Evolutionary conservation across 139 green algal species (phyloP).

Genomic region (Pseudopediastrum boryanum): DNA sequence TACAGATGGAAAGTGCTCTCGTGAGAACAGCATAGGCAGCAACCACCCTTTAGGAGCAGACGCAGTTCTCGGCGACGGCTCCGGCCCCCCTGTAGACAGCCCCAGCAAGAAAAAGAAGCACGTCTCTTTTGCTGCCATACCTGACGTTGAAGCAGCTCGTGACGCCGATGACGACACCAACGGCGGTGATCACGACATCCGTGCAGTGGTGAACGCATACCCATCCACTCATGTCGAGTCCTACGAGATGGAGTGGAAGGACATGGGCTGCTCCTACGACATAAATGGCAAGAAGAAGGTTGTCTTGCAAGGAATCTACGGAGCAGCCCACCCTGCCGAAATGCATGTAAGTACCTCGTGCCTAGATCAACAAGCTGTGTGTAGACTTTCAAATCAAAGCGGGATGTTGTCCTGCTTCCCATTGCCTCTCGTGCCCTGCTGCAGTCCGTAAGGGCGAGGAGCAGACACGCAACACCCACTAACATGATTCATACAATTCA

Average conservation of each 20-base stretch:
- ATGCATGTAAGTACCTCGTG: constrained; percentile 27
- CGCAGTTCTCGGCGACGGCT: neutral
- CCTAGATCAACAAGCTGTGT: neutral
- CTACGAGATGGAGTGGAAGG: constrained; percentile 32
- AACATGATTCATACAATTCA: neutral
- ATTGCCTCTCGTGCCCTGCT: neutral
- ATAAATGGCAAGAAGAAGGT: neutral
- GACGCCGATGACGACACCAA: neutral
- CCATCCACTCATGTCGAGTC: constrained; percentile 8
- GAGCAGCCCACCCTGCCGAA: constrained; percentile 32
- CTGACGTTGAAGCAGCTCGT: neutral
- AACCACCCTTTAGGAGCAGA: neutral
- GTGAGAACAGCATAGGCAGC: neutral
- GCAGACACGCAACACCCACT: neutral
- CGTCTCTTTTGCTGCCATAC: too few species aligned
- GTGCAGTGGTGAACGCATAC: neutral
- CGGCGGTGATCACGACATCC: neutral
- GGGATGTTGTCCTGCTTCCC: neutral
- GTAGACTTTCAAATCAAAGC: neutral
- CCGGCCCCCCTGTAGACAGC: too few species aligned
- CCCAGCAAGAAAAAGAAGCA: too few species aligned
- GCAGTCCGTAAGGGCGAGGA: neutral
- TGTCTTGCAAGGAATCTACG: constrained; percentile 38
- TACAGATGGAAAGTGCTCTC: neutral
- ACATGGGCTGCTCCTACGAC: constrained; percentile 35